Conservation (phyloP, 2,329 filamentous ascomycete species). For the Talaromyces piceae region DNA sequence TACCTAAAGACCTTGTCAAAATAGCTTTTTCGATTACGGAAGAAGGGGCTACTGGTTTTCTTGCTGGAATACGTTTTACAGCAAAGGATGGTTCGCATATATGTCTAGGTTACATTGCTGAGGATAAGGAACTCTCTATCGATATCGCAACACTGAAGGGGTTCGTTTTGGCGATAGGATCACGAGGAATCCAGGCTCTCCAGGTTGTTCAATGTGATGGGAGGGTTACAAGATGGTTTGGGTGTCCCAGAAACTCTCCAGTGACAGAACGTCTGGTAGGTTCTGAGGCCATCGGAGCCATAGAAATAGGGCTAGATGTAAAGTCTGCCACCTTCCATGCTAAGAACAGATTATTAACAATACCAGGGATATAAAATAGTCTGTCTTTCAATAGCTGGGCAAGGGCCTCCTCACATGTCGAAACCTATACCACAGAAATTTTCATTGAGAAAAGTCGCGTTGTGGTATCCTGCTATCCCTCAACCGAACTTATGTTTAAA, state of each 20-base stretch:
- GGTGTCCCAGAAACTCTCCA: conserved; percentile 2
- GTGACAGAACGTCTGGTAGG: conserved; percentile 5
- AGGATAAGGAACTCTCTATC: neutral
- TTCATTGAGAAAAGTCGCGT: conserved; percentile 1
- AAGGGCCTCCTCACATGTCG: neutral
- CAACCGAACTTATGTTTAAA: conserved; percentile 1
- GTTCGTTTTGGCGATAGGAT: conserved; percentile 7
- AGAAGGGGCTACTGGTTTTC: neutral
- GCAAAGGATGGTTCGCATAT: conserved; percentile 3
- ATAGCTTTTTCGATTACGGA: conserved; percentile 3
- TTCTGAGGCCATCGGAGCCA: neutral
- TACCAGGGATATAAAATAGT: conserved; percentile 9
- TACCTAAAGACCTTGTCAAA: conserved; percentile 1
- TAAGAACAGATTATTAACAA: neutral
- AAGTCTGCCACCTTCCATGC: neutral
- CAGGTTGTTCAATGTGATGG: conserved; percentile 3
- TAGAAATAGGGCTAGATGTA: conserved; percentile 5
- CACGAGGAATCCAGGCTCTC: conserved; percentile 7
- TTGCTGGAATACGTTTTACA: conserved; percentile 7
- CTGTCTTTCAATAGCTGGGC: neutral
- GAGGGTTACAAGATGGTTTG: conserved; percentile 6
- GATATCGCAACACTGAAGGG: neutral
- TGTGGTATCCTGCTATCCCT: conserved; percentile 7
- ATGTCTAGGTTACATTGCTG: neutral
- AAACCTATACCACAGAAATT: neutral